Conservation (phyloP, 2,329 filamentous ascomycete species). For the Ambrosiella xylebori region DNA sequence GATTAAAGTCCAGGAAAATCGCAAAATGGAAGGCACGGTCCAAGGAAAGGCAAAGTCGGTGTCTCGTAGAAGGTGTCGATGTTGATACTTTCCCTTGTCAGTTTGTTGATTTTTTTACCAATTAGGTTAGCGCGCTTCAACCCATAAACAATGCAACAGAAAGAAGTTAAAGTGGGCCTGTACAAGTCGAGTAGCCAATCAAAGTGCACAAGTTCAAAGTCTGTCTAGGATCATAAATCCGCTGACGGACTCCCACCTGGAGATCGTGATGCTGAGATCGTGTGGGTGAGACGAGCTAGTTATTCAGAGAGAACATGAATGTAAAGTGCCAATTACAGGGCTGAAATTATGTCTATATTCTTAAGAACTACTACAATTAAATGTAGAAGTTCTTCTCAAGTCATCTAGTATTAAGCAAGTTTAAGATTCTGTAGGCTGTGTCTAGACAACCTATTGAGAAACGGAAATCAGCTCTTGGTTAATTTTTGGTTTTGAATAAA, state of each 20-base stretch:
- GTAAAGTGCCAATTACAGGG: not conserved
- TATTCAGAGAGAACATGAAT: not conserved
- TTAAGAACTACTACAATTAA: not conserved
- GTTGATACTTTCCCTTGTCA: conserved; percentile 1
- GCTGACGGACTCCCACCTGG: not conserved
- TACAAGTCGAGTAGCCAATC: not conserved
- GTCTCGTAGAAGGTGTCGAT: not conserved
- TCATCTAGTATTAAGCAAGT: too few relatives aligned
- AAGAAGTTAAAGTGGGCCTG: not conserved
- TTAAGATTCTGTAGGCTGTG: too few relatives aligned
- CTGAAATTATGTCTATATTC: not conserved
- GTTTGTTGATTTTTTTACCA: conserved; percentile 6
- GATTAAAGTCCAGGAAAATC: not conserved
- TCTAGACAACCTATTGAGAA: not conserved
- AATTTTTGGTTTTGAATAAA: not conserved
- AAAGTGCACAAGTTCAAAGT: not conserved
- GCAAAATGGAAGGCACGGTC: not conserved
- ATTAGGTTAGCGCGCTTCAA: conserved; percentile 3
- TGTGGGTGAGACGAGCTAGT: not conserved
- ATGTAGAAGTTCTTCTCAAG: not conserved
- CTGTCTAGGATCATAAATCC: not conserved
- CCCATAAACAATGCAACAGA: conserved; percentile 1
- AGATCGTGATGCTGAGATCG: not conserved
- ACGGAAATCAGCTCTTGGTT: not conserved
- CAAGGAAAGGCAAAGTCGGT: not conserved